Percentiles rank a stretch among this genome's conserved stretches.
These are phyloP conservation scores for Digitaria exilis DNA, from an alignment of 202 grass and related monocot genomes.

Conservation along the genomic window DNA sequence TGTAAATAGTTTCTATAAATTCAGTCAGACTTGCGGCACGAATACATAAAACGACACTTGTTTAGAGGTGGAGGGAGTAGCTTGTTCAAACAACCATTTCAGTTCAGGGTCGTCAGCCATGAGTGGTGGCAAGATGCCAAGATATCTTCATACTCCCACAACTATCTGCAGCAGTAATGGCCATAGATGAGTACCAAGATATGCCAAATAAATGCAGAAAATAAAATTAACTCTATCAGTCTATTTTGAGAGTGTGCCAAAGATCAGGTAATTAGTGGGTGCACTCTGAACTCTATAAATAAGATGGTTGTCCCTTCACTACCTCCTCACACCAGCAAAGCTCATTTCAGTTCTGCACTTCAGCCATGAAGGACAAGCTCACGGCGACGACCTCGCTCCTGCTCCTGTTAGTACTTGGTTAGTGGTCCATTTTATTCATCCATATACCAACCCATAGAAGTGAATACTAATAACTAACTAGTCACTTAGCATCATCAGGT, in stretches of 20 bases:
- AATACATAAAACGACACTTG: too few species aligned
- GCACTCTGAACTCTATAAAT: neutral
- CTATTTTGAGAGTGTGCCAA: neutral
- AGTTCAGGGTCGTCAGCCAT: too few species aligned
- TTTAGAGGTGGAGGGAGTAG: too few species aligned
- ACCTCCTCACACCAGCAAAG: neutral
- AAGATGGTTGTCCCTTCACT: neutral
- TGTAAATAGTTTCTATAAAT: too few species aligned
- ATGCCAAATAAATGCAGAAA: neutral
- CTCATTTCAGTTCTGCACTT: neutral
- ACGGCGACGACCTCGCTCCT: neutral
- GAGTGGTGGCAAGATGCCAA: too few species aligned
- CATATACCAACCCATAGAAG: neutral
- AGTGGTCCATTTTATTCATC: neutral
- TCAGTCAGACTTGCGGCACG: too few species aligned
- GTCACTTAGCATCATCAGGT: neutral
- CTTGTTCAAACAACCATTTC: too few species aligned
- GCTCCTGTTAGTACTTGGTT: neutral
- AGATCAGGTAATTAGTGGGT: neutral
- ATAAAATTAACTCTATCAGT: too few species aligned
- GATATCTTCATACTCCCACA: too few species aligned
- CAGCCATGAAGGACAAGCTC: neutral
- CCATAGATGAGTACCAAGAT: too few species aligned
- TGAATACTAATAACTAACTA: neutral
- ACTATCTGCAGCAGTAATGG: too few species aligned